Evolutionary conservation across 768 basidiomycete species (phyloP).

Genomic region (Rubroboletus satanas): DNA sequence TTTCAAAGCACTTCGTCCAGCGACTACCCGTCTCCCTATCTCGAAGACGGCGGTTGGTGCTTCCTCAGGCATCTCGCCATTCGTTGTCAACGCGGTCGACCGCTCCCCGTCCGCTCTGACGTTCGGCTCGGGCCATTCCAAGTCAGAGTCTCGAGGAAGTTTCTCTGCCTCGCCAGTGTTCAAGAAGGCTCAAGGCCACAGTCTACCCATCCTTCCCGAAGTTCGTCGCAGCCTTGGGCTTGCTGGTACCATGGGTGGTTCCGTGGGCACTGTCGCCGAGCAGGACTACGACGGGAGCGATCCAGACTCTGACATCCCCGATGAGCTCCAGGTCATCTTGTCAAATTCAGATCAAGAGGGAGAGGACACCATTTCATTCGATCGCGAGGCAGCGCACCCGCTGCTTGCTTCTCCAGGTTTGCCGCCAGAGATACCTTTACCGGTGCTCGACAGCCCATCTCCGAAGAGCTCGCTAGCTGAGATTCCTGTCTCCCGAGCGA

Average conservation of each 20-base stretch:
- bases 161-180: conserved; percentile 34
- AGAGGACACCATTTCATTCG: conserved; percentile 40
- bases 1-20: conserved; percentile 56
- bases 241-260: conserved; percentile 65
- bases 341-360: conserved; percentile 37
- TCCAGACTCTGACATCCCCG: conserved; percentile 77
- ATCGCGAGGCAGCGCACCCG: not conserved
- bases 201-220: conserved; percentile 44
- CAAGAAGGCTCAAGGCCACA: conserved; percentile 28
- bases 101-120: conserved; percentile 34
- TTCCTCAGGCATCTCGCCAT: conserved; percentile 26
- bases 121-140: conserved; percentile 36
- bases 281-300: conserved; percentile 52
- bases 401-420: conserved; percentile 37
- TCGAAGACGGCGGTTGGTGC: conserved; percentile 21
- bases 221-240: conserved; percentile 57
- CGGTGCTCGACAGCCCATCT: conserved; percentile 17
- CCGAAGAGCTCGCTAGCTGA: conserved; percentile 18
- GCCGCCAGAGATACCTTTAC: conserved; percentile 42
- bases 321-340: conserved; percentile 67
- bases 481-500: conserved; percentile 40
- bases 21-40: conserved; percentile 30
- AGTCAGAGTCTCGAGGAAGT: conserved; percentile 23
- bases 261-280: conserved; percentile 44
- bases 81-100: conserved; percentile 18